Base-by-base conservation (phyloP, 2,329 filamentous ascomycete genomes). In the Penicillium hesseltinei region DNA sequence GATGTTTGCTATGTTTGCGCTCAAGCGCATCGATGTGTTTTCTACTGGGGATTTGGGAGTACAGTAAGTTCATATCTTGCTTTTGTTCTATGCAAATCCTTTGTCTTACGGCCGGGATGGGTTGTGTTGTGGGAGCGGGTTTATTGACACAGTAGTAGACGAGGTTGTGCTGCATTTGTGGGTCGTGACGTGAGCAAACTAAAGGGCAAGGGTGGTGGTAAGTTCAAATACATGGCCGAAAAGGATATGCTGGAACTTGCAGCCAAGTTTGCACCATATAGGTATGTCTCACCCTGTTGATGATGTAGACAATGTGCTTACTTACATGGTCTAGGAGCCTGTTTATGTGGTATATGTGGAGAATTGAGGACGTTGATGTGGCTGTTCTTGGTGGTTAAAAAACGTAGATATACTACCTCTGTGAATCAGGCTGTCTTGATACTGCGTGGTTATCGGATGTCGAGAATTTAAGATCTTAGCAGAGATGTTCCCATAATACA, bases 301-400 rank as follows among this genome's bases (percentile, higher is more conserved):
- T 17, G 10, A 8, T 21, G 19, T 27, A 38, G 27, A 19, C 17
- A 25, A 27, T 4, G 21, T 62, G 55, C 64, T 71, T 44, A 70
- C 60, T 44, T 45, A 4, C 2, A 33, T n/a, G 27, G 31, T 29
- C 10, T 55, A 88, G 92, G 70, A 94, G 88, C 67, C 73, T 97
- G 43, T 96, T 96, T 69, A 97, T 97, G 92, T 97, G 92, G 92
- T 96, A 96, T 72, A 96, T 96, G 90, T 97, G 93, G 92, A 81
- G 88, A 58, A 86, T 93, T 11, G 89, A 88, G 71, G 86, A 91
- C 70, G 91, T 91, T 4, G 89, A 95, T 73, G 77, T 92, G 23
- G 76, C 77, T 27, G 81, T 82, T 43, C 68, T 85, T 62, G 67
- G 64, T 54, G 55, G 60, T 33, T 69, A 46, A 64, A 36, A 2